A percentile compares a stretch with the other conserved stretches of the same genome.
These are phyloP conservation scores for Penstemon newberryi DNA, from an alignment of 257 asterid genomes.

Conservation along the genomic window DNA sequence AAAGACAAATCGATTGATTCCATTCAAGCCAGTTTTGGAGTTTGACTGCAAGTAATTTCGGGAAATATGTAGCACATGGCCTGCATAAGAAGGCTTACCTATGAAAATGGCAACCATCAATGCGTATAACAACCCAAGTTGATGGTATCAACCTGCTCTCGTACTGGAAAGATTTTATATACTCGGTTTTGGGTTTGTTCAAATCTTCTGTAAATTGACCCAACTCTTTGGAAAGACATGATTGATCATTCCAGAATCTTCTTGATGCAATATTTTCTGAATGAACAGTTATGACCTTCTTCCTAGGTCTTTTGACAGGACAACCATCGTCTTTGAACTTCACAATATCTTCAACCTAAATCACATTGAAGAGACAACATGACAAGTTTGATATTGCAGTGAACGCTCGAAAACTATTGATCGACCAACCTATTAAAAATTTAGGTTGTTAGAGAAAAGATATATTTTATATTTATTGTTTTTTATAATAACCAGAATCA, in stretches of 20 bases:
- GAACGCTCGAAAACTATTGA: not conserved
- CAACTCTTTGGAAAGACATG: constrained; percentile 51
- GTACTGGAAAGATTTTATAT: constrained; percentile 58
- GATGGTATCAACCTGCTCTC: constrained; percentile 58
- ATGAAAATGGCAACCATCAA: constrained; percentile 95
- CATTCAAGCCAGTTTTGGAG: not conserved
- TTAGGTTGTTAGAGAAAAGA: too few species aligned
- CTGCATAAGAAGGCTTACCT: constrained; percentile 44
- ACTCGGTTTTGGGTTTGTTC: constrained; percentile 54
- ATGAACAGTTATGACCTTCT: constrained; percentile 47
- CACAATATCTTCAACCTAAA: constrained; percentile 65
- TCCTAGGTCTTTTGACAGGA: constrained; percentile 66
- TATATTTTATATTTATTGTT: too few species aligned
- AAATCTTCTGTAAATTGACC: constrained; percentile 56
- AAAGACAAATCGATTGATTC: constrained; percentile 12
- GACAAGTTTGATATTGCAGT: not conserved
- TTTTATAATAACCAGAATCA: too few species aligned
- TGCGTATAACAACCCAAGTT: constrained; percentile 76
- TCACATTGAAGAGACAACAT: constrained; percentile 15
- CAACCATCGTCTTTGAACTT: constrained; percentile 63
- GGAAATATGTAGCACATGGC: not conserved
- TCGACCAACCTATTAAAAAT: not conserved
- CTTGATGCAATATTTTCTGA: constrained; percentile 64
- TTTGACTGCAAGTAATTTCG: not conserved
- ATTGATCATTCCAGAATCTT: constrained; percentile 68